Evolutionary conservation across 371 early-diverging fungal genomes (phyloP).

Genomic region (Sanchytrium tribonematis): DNA sequence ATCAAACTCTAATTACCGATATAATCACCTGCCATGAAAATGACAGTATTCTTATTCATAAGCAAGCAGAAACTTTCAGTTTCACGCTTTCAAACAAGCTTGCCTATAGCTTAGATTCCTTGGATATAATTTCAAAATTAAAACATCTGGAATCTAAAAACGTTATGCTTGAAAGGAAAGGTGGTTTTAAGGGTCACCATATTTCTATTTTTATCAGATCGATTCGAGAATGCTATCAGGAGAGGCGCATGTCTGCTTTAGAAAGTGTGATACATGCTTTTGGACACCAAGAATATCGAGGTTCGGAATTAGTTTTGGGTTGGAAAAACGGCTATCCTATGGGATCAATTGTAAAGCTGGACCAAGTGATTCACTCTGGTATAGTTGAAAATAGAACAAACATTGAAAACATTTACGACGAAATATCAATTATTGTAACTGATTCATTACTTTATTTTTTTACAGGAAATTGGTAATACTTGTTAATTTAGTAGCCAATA

Average conservation of each 20-base stretch:
- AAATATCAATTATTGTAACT: background rate
- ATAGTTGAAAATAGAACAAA: background rate
- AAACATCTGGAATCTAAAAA: background rate
- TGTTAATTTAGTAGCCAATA: background rate
- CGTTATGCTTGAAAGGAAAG: background rate
- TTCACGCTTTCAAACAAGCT: background rate
- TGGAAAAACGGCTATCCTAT: background rate
- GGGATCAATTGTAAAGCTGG: background rate
- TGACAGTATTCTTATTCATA: background rate
- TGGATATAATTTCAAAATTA: background rate
- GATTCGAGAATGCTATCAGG: background rate
- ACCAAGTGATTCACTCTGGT: background rate
- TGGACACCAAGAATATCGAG: background rate
- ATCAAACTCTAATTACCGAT: background rate
- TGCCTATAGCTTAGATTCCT: background rate
- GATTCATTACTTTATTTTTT: background rate
- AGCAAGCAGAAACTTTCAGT: background rate
- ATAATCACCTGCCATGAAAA: background rate
- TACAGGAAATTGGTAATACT: background rate
- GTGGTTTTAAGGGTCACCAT: background rate
- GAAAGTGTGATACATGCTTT: background rate
- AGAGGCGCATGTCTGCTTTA: background rate
- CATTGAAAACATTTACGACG: background rate
- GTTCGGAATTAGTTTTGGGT: background rate
- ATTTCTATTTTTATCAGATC: background rate